Evolutionary conservation across 305 asterid genomes (phyloP).

Genomic region (Plantago lanceolata): DNA sequence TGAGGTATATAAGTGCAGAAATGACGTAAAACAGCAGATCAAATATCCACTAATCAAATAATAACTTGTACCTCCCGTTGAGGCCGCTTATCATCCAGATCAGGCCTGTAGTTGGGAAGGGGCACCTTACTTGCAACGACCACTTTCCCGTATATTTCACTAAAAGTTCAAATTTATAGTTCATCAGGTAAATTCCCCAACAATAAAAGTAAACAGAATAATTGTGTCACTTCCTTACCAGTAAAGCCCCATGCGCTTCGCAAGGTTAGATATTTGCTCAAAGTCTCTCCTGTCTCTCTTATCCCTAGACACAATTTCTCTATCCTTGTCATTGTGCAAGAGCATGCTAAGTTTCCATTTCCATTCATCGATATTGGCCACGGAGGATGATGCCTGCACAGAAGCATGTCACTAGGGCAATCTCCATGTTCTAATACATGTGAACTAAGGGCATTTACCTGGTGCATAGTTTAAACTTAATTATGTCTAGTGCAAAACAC

Average conservation of each 20-base stretch:
- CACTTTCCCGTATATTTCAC: constrained; percentile 85
- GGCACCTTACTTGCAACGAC: constrained; percentile 89
- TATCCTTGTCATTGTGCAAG: constrained; percentile 61
- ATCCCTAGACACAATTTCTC: constrained; percentile 82
- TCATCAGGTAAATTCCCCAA: constrained; percentile 12
- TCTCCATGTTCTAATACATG: constrained; percentile 7
- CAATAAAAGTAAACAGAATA: constrained; percentile 18
- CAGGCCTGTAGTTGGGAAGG: constrained; percentile 92
- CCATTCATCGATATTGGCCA: constrained; percentile 98
- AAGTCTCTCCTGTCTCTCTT: constrained; percentile 90
- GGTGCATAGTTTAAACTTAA: background rate
- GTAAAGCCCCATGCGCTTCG: constrained; percentile 89
- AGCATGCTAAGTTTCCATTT: constrained; percentile 94
- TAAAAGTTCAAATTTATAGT: constrained; percentile 29
- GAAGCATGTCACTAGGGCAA: constrained; percentile 15
- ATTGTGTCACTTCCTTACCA: constrained; percentile 40
- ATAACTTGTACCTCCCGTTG: constrained; percentile 70
- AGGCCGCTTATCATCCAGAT: constrained; percentile 94
- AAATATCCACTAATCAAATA: constrained; percentile 2
- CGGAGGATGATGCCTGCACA: constrained; percentile 86
- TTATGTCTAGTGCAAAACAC: constrained; percentile 9
- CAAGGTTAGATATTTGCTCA: constrained; percentile 86
- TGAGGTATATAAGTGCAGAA: constrained; percentile 10
- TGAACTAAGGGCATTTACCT: constrained; percentile 1
- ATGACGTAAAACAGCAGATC: background rate